Base-by-base conservation (phyloP, 148 eudicot genomes). In the Bassia scoparia region DNA sequence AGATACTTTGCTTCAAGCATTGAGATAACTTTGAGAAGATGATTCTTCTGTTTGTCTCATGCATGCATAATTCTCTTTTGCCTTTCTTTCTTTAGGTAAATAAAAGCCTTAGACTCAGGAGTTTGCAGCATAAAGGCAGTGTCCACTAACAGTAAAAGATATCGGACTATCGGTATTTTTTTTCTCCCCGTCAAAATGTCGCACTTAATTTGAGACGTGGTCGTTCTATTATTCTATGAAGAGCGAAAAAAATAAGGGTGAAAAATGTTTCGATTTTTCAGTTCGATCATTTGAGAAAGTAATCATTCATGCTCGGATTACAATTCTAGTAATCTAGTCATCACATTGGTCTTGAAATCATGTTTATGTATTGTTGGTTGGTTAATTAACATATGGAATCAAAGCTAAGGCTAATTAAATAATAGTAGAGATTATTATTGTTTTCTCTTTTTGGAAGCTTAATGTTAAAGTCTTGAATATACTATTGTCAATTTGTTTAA, bases 101-200 rank as follows among this genome's bases (percentile, higher is more conserved):
- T 7, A 26, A 66, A 65, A 71, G 80, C 70, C 76, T 56, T 17
- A 54, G 13, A 62, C 61, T 63, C 26, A 62, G 66, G 66, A 50
- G 58, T 38, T 24, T 29, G 34, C 33, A 37, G 71, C 21, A 26
- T 62, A 27, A 77, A 77, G 71, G 76, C 71, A 65, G 18, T 61
- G 17, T 64, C 33, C 17, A 18, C 50, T 17, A 3, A 7, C 56
- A 20, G 9, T 52, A 52, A 52, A 62, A 72, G 61, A 72, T 13
- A 29, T 54, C 44, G 23, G 3, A 10, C 26, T 66, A 11, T 12
- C 44, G 3, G 44, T 41, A 6, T 41, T 41, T 20, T n/a, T 11
- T 69, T 69, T 9, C 48, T 59, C 35, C 34, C 62, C 14, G 38
- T 52, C 7, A 50, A 4, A 31, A 46, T 27, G 37, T 15, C 17